Evolutionary conservation across 2,329 filamentous ascomycete species (phyloP), one percentile per base, ranked within the genome.

Genomic region (Leptodontidium sp.): DNA sequence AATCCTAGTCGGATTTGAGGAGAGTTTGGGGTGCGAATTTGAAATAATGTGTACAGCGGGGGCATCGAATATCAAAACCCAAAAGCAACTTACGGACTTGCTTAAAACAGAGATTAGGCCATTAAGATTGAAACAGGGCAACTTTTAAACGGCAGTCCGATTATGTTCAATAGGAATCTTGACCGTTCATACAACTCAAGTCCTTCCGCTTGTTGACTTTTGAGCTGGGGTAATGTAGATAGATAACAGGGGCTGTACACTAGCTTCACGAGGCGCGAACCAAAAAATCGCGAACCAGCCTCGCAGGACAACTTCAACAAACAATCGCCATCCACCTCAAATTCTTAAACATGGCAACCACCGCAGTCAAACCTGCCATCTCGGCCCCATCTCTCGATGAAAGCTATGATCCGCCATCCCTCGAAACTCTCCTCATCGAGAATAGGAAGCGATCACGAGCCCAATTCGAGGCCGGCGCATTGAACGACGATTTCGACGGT

Each of bases 361-460:
- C 63, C 14, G 67, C 65, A 32, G 47, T 52, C 40, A 58, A 49
- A 61, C 38, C 26, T 52, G 17, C 43, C 15, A 29, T 64, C 14
- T 29, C 43, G 26, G 55, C 32, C 45, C 43, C 57, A 52, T 38
- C 53, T 17, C 61, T 43, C 9, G 55, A 59, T 9, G 61, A 67
- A 55, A 29, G 32, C 2, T 61, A 53, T 8, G 52, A 71, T 59
- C 61, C 69, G 57, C 74, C 77, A 67, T 74, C 73, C 72, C 77
- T 84, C n/a, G 76, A 80, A 71, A 67, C 71, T 2, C 77, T 84
- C 32, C 76, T 84, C 68, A 76, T 78, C 64, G 77, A 79, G 74
- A 84, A 84, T 70, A 81, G 81, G 24, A 81, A 79, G 71, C 77
- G 78, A 71, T 76, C 82, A 24, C 79, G 80, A 72, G 74, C 79